Conservation (phyloP, 352 stramenopile species). For the Globisporangium perplexum region DNA sequence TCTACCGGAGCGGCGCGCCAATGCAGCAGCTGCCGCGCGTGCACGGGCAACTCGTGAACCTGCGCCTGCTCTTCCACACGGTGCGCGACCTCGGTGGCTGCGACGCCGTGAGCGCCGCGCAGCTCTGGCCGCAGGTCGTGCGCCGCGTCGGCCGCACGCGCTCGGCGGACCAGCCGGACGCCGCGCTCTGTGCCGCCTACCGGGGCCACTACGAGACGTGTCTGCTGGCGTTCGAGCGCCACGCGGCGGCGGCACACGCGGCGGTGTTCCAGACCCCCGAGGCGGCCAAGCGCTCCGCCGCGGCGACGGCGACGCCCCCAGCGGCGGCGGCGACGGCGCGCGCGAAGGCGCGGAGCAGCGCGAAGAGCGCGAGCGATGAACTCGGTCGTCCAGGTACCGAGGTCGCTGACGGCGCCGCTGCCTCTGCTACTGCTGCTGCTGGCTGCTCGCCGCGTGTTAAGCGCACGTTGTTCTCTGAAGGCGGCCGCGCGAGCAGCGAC, state of each 20-base stretch:
- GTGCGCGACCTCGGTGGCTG: constrained; percentile 53
- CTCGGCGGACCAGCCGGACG: constrained; percentile 33
- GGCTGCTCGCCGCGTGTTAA: constrained; percentile 36
- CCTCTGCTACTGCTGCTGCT: neutral
- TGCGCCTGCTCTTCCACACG: constrained; percentile 63
- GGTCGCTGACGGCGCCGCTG: too few species aligned
- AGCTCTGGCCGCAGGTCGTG: constrained; percentile 52
- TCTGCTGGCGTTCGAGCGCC: constrained; percentile 49
- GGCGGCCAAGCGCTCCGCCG: constrained; percentile 11
- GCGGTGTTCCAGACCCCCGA: constrained; percentile 23
- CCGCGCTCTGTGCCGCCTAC: constrained; percentile 42
- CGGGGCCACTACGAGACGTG: constrained; percentile 45
- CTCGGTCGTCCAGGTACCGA: too few species aligned
- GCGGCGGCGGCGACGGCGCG: constrained; percentile 31
- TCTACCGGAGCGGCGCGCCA: constrained; percentile 67
- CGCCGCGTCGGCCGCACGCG: constrained; percentile 53
- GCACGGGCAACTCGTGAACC: constrained; percentile 67
- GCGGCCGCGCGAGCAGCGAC: constrained; percentile 44
- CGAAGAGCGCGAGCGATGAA: constrained; percentile 32
- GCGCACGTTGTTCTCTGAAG: constrained; percentile 58
- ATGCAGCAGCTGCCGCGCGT: constrained; percentile 74
- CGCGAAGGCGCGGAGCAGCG: constrained; percentile 44
- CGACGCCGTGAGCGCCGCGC: constrained; percentile 25
- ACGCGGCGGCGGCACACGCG: constrained; percentile 13
- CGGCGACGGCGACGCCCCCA: neutral